Evolutionary conservation across 2,329 filamentous ascomycete species (phyloP), one percentile per base, ranked within the genome.

Genomic region (Arthrobotrys entomopaga): DNA sequence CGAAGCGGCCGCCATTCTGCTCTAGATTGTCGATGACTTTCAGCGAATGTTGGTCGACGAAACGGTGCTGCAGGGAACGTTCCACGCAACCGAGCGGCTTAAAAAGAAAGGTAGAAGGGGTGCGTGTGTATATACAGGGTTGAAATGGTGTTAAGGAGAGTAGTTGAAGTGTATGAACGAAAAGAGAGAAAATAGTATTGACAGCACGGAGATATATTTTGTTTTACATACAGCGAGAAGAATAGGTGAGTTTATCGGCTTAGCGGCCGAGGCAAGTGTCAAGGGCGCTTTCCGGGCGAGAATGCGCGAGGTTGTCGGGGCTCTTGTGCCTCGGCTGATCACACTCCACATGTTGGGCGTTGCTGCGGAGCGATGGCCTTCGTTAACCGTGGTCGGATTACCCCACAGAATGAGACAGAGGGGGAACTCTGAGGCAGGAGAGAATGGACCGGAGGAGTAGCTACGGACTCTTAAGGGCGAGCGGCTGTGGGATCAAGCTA

Each of bases 241-340:
- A 57, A 65, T 50, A 16, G 67, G 63, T 24, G 67, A 76, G 64
- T 50, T 59, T 57, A 50, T 59, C 70, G 70, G 70, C 57, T 48
- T 66, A 48, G 63, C 43, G 58, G 61, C 70, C 70, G 70, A 74
- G 70, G 70, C 70, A 58, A 74, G 70, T 24, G 70, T 63, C 52
- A 34, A 34, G 29, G 63, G 58, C 63, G 58, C 70, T 74, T 63
- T 74, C 57, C 61, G 63, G 58, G 70, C 70, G 57, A 74, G 58
- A 54, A 67, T 63, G 42, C 70, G 70, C 57, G 70, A 63, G 19
- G 63, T 52, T 59, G 59, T 63, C 50, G 61, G 67, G 56, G 63
- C 56, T 54, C 74, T 69, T 48, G 59, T 63, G 74, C 74, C 67
- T 76, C 74, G 74, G 67, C 67, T 76, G 65, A 76, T 73, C 74